phyloP scores from a whole-genome alignment of 345 rosid species.

The Citrus australasica region DNA sequence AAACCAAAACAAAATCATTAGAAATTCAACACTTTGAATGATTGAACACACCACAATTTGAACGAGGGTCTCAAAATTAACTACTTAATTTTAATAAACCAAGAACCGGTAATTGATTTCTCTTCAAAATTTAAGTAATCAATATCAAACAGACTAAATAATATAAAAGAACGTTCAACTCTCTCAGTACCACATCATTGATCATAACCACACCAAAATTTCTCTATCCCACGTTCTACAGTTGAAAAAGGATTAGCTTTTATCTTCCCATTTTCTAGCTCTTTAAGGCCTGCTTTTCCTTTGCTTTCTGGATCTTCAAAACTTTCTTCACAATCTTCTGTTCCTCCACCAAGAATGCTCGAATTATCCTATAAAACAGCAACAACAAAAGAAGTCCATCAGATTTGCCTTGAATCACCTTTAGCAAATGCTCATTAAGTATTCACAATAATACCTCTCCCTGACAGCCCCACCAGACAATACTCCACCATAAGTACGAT shows the following conservation, averaged over 20 bases:
- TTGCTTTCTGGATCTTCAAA: slow-evolving; percentile 40
- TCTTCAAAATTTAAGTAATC: slow-evolving; percentile 6
- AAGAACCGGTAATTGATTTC: slow-evolving; percentile 7
- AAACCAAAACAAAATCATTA: too few species aligned
- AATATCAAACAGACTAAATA: slow-evolving; percentile 7
- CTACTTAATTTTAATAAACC: neutral
- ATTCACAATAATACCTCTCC: slow-evolving; percentile 47
- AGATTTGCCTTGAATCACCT: neutral
- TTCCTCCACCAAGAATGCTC: slow-evolving; percentile 47
- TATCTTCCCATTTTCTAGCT: slow-evolving; percentile 16
- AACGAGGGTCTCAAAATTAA: neutral
- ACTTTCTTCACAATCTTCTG: slow-evolving; percentile 47
- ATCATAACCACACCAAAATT: slow-evolving; percentile 22
- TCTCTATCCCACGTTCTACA: neutral
- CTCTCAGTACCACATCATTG: slow-evolving; percentile 9
- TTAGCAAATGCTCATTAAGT: neutral
- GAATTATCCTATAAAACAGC: slow-evolving; percentile 28
- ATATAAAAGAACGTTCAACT: slow-evolving; percentile 16
- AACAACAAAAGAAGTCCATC: neutral
- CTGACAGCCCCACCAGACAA: slow-evolving; percentile 62
- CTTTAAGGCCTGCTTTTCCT: slow-evolving; percentile 33
- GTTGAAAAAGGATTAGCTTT: neutral
- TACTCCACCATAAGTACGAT: slow-evolving; percentile 71
- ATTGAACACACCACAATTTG: too few species aligned
- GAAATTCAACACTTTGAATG: too few species aligned